A percentile compares a stretch with the other conserved stretches of the same genome.
Evolutionary conservation across 148 eudicot species (phyloP).

Genomic region (Chenopodium berlandieri): DNA sequence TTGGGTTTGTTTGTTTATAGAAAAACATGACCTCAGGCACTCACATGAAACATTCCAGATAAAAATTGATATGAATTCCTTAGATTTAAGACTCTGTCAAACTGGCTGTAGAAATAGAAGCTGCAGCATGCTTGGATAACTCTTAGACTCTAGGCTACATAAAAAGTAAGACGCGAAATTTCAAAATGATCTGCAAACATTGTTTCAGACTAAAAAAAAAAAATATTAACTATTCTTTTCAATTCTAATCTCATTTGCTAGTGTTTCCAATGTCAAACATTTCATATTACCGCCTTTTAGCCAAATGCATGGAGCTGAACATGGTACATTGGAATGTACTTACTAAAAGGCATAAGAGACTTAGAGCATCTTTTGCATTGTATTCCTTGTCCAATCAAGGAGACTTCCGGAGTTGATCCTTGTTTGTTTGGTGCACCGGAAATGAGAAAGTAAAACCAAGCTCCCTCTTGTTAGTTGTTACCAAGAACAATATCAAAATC

Average conservation of each 20-base stretch:
- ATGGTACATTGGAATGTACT: neutral
- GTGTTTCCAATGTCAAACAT: neutral
- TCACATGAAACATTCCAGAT: neutral
- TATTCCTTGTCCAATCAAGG: slow-evolving; percentile 43
- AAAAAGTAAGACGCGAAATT: neutral
- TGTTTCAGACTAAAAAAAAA: neutral
- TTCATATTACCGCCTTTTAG: neutral
- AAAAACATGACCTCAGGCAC: neutral
- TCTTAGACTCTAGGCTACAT: neutral
- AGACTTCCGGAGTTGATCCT: slow-evolving; percentile 40
- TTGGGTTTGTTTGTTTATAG: neutral
- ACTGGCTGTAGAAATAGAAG: neutral
- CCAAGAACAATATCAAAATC: slow-evolving; percentile 29
- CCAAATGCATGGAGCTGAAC: slow-evolving; percentile 8
- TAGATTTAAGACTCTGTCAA: neutral
- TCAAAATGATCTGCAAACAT: neutral
- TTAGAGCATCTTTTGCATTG: slow-evolving; percentile 32
- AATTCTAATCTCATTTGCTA: neutral
- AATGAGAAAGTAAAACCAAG: slow-evolving; percentile 51
- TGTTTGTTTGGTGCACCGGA: slow-evolving; percentile 36
- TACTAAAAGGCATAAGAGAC: slow-evolving; percentile 15
- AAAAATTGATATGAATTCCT: neutral
- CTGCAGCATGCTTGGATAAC: neutral
- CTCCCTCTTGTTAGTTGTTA: slow-evolving; percentile 32
- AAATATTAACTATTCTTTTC: neutral